A percentile compares a stretch with the other conserved stretches of the same genome.
phyloP scores from a whole-genome alignment of 1,284 basidiomycete species.

The Cryptococcus wingfieldii region DNA sequence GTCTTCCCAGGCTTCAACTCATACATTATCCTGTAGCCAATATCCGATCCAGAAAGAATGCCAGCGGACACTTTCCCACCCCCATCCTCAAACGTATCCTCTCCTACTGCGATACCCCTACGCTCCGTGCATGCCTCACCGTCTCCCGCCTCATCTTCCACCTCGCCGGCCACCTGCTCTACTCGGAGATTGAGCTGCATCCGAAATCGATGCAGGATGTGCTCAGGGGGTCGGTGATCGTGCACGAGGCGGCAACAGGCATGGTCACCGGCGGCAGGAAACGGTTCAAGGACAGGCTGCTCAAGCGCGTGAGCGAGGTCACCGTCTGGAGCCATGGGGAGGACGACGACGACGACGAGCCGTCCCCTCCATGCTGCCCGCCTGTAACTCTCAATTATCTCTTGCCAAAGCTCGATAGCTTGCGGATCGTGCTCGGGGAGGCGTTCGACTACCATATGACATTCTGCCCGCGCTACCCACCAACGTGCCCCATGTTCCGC shows the following conservation, averaged over 20 bases:
- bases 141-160: conserved; percentile 15
- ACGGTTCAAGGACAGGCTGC: conserved; percentile 13
- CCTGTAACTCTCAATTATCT: conserved; percentile 4
- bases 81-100: conserved; percentile 9
- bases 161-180: conserved; percentile 12
- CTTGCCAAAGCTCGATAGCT: conserved; percentile 3
- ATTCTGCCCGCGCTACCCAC: conserved; percentile 11
- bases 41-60: conserved; percentile 1
- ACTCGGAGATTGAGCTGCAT: not conserved
- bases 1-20: not conserved
- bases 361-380: conserved; percentile 3
- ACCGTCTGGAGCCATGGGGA: conserved; percentile 12
- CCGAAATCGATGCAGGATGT: conserved; percentile 1
- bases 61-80: conserved; percentile 8
- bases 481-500: conserved; percentile 5
- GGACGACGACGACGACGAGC: conserved; percentile 8
- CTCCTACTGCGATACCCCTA: conserved; percentile 1
- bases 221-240: conserved; percentile 2
- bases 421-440: conserved; percentile 10
- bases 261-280: conserved; percentile 9
- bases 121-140: conserved; percentile 3
- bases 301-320: conserved; percentile 6
- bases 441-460: conserved; percentile 14
- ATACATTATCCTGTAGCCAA: not conserved
- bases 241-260: conserved; percentile 8